Conservation (phyloP, 2,329 filamentous ascomycete species). For the Cladorrhinum sp. region DNA sequence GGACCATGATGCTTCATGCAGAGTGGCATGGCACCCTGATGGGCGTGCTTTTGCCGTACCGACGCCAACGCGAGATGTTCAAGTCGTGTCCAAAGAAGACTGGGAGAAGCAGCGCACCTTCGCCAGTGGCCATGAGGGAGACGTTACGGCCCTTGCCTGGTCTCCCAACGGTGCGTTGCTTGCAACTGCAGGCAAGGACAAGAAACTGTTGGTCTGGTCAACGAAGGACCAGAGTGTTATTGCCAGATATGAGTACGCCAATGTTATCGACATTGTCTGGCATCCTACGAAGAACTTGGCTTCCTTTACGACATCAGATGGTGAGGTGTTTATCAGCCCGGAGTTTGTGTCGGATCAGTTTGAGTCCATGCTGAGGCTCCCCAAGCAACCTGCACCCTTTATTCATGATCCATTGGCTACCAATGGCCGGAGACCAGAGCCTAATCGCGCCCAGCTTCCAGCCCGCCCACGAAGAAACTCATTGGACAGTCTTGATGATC, state of each 20-base stretch:
- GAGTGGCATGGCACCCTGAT: constrained; percentile 88
- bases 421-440: constrained; percentile 56
- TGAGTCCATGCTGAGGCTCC: constrained; percentile 53
- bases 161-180: constrained; percentile 91
- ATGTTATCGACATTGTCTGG: constrained; percentile 85
- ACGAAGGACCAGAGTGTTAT: constrained; percentile 81
- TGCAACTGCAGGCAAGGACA: constrained; percentile 65
- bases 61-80: constrained; percentile 77
- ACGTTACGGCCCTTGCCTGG: constrained; percentile 87
- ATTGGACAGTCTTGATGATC: constrained; percentile 75
- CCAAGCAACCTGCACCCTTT: constrained; percentile 74
- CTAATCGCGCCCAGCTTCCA: constrained; percentile 55
- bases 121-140: constrained; percentile 72
- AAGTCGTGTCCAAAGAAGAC: constrained; percentile 82
- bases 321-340: constrained; percentile 87
- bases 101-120: constrained; percentile 86
- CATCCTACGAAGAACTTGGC: constrained; percentile 85
- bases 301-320: constrained; percentile 88
- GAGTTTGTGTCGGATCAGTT: constrained; percentile 63
- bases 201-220: constrained; percentile 80
- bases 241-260: constrained; percentile 73
- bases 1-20: constrained; percentile 72
- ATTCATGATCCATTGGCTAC: constrained; percentile 73
- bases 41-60: constrained; percentile 85
- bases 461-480: constrained; percentile 59